Base-by-base conservation (phyloP, 495 filamentous ascomycete species). In the Penicillium antarcticum region DNA sequence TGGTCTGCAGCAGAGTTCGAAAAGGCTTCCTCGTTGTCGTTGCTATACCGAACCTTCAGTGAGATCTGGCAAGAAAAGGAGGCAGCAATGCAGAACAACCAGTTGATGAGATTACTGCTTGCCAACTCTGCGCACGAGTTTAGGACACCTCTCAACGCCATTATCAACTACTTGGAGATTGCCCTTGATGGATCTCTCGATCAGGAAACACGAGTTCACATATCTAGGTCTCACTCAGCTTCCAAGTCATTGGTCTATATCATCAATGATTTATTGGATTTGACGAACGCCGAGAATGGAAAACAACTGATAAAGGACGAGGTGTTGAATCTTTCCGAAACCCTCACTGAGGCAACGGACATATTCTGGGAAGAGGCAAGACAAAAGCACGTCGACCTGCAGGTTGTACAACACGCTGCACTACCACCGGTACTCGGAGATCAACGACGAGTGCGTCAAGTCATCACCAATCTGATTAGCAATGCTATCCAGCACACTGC, bases 141-240 rank as follows among this genome's bases (percentile, higher is more conserved):
- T 19, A 84, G 91, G 34, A 96, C 91, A 1, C 91, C 91, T 1
- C 72, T 96, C 4, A 95, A 95, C 62, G 91, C 91, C 17, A 94
- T 95, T 53, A 95, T 96, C 66, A 96, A 96, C 56, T 95, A 92
- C 55, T 75, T 96, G 6, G 91, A 96, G 54, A 95, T 95, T 57
- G 91, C 88, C 0, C 73, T 96, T 12, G 91, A 95, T 65, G 87
- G 88, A 7, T 67, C 80, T 0, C 75, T 95, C 3, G 89, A 94
- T 60, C 70, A 79, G 31, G 91, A 95, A 57, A 92, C 88, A 2
- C 75, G 91, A 35, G 91, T 95, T 14, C 92, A 92, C 55, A 76
- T 96, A 9, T 80, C 88, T 1, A 83, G 80, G 48, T 95, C 91
- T 5, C 90, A 96, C 59, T 92, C 90, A 9, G 91, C 91, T 11